Evolutionary conservation across 139 green algal genomes (phyloP).

Genomic region (Tetraselmis chui): DNA sequence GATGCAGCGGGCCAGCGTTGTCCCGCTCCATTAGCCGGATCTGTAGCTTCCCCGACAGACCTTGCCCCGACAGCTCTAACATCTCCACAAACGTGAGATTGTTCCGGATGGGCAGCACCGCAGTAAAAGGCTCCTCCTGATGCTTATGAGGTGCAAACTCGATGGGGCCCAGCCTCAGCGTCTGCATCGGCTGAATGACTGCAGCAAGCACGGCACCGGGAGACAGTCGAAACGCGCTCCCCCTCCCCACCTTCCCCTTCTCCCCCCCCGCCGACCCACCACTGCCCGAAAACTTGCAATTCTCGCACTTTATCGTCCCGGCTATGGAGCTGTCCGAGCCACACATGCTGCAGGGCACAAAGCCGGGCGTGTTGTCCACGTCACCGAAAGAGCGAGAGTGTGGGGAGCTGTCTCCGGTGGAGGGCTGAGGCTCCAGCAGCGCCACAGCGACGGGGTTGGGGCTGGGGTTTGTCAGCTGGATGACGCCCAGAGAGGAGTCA

Average conservation of each 20-base stretch:
- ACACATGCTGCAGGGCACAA: not conserved
- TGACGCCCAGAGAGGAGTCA: not conserved
- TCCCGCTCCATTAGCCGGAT: not conserved
- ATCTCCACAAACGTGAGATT: not conserved
- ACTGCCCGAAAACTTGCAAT: not conserved
- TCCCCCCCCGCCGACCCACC: not conserved
- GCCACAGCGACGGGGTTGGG: not conserved
- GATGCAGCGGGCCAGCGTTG: not conserved
- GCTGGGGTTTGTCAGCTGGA: not conserved
- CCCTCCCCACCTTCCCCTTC: not conserved
- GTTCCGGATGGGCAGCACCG: not conserved
- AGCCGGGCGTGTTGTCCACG: not conserved
- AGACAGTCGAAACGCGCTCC: not conserved
- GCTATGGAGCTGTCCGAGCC: not conserved
- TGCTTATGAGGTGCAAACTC: not conserved
- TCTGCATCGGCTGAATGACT: not conserved
- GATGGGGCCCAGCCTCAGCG: not conserved
- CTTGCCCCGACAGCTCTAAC: not conserved
- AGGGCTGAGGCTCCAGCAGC: not conserved
- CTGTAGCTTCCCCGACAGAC: not conserved
- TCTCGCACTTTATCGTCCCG: not conserved
- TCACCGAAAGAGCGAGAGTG: not conserved
- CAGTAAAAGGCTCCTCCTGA: not conserved
- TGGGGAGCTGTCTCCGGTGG: too few relatives aligned
- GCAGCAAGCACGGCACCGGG: not conserved